phyloP scores from a whole-genome alignment of 441 rosid genomes.

The Gossypium schwendimanii region DNA sequence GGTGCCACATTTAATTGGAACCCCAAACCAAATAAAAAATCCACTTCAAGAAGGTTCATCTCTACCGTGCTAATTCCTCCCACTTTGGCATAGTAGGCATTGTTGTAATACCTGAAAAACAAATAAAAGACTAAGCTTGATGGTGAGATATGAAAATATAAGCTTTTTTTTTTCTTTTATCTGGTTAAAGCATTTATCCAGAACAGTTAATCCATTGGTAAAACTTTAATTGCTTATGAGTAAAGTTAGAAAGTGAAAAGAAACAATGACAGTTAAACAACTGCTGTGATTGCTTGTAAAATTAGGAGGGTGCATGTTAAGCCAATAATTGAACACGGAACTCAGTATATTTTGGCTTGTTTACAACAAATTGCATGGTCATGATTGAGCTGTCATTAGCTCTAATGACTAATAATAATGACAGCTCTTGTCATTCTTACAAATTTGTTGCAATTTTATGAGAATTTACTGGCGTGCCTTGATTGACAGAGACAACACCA shows the following conservation, averaged over 20 bases:
- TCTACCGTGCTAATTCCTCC: conserved; percentile 80
- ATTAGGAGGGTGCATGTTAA: not conserved
- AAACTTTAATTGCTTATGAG: not conserved
- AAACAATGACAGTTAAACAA: conserved; percentile 25
- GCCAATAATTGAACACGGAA: conserved; percentile 9
- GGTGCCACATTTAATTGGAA: conserved; percentile 74
- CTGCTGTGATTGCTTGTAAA: conserved; percentile 4
- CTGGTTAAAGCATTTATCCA: too few species aligned
- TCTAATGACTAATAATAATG: conserved; percentile 13
- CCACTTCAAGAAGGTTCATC: conserved; percentile 83
- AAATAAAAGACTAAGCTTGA: not conserved
- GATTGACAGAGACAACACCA: conserved; percentile 18
- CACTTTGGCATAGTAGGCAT: conserved; percentile 71
- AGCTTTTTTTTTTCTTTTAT: too few species aligned
- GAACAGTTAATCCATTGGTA: too few species aligned
- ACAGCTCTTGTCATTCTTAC: conserved; percentile 11
- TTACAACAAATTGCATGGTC: not conserved
- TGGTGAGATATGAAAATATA: too few species aligned
- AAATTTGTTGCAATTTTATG: conserved; percentile 6
- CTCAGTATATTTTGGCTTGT: not conserved
- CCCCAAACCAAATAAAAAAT: conserved; percentile 69
- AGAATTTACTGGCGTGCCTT: conserved; percentile 20
- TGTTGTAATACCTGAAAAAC: conserved; percentile 61
- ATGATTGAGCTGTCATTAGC: conserved; percentile 27
- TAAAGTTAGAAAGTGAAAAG: conserved; percentile 1